Conservation (phyloP, 108 stramenopile species). For the Skeletonema costatum region DNA sequence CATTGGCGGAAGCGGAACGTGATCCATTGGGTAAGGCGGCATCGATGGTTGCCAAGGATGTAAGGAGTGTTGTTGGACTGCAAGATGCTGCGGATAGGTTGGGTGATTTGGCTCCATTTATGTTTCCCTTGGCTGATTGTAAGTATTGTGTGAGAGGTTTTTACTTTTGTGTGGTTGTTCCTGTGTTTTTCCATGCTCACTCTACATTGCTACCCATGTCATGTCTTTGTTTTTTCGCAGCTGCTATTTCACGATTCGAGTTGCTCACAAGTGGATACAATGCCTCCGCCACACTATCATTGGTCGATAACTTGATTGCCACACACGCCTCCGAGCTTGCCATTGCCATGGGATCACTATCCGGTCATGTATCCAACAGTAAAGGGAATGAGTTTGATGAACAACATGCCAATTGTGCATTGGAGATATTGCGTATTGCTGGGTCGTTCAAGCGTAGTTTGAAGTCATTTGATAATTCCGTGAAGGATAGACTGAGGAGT, state of each 20-base stretch:
- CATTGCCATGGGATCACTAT: slow-evolving; percentile 64
- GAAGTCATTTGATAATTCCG: slow-evolving; percentile 56
- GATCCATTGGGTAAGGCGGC: slow-evolving; percentile 59
- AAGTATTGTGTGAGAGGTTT: slow-evolving; percentile 1
- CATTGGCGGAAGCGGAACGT: slow-evolving; percentile 63
- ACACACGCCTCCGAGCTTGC: slow-evolving; percentile 71
- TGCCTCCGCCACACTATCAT: slow-evolving; percentile 42
- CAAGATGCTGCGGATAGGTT: slow-evolving; percentile 67
- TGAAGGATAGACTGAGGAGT: slow-evolving; percentile 57
- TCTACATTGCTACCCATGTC: neutral
- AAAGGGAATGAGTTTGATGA: slow-evolving; percentile 67
- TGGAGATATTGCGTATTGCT: slow-evolving; percentile 77
- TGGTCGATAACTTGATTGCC: slow-evolving; percentile 66
- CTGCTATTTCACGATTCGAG: slow-evolving; percentile 71
- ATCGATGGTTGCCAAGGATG: slow-evolving; percentile 59
- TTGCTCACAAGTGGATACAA: slow-evolving; percentile 80
- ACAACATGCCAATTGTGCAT: slow-evolving; percentile 72
- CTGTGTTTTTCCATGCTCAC: neutral
- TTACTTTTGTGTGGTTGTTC: neutral
- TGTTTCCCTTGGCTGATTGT: slow-evolving; percentile 74
- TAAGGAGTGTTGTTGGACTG: slow-evolving; percentile 55
- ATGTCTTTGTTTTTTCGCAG: slow-evolving; percentile 1
- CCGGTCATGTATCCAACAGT: slow-evolving; percentile 42
- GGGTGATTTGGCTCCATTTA: slow-evolving; percentile 65
- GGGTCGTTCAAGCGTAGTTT: slow-evolving; percentile 61